Evolutionary conservation across 176 grass and related monocot species (phyloP), one percentile per base, ranked within the genome.

Genomic region (Phoenix dactylifera): DNA sequence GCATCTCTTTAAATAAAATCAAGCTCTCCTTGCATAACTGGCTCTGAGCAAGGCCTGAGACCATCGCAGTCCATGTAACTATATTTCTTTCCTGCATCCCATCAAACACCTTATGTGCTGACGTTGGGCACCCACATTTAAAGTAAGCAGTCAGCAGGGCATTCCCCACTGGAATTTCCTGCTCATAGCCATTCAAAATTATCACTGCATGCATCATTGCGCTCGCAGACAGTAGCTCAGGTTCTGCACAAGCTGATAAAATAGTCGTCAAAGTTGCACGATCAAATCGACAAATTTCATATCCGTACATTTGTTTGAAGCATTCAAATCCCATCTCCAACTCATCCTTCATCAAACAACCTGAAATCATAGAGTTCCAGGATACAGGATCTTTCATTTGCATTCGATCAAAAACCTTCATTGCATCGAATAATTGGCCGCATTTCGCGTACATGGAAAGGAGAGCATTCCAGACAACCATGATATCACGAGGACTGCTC

Each of bases 1-100:
- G 80, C 92, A 88, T 80, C 32, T 76, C 62, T 24, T 35, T 65
- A 50, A 97, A 97, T 50, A 91, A 35, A 22, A 22, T 12, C 30
- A 91, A 74, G 60, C 87, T 90, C 22, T 91, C 66, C 26, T 62
- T 65, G 30, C 72, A 82, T 7, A 79, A 69, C 53, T 72, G 57
- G 10, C 62, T 69, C 12, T 77, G 75, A 14, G 87, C 83, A 78
- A 88, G 73, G 20, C 92, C 92, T 0, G 83, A 96, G 59, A 96
- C 54, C 78, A 96, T 85, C 0, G 86, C 87, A 2, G 92, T 90
- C 92, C 92, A 90, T 2, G 86, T 90, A 61, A 97, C 74, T 53
- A 88, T 78, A 22, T 97, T 97, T 75, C 76, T 82, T 2, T 76
- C 75, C 0, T 3, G 17, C 75, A 88, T 81, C n/a, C 54, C 55